Conservation (phyloP, 2,329 filamentous ascomycete species). For the Raffaelea albimanens region DNA sequence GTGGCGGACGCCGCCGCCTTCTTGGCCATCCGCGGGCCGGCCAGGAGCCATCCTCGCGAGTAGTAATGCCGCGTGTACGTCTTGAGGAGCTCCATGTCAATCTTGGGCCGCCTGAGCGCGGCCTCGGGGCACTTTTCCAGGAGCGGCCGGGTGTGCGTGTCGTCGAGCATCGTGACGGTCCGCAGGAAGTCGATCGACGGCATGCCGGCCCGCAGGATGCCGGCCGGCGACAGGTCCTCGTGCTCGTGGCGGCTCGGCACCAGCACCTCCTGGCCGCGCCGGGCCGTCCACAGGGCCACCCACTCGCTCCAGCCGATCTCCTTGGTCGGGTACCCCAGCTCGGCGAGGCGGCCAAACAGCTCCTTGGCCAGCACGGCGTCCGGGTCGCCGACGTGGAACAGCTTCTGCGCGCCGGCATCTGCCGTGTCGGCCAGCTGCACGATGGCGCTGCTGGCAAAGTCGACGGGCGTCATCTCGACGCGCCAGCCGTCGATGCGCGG, state of each 20-base stretch:
- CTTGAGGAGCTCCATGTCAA: conserved; percentile 61
- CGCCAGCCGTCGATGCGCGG: conserved; percentile 68
- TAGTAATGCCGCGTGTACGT: conserved; percentile 76
- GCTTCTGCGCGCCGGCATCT: conserved; percentile 42
- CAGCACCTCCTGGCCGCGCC: conserved; percentile 28
- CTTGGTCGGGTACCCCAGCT: conserved; percentile 63
- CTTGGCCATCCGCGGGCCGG: conserved; percentile 3
- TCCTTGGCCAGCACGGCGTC: conserved; percentile 55
- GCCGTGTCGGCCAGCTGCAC: conserved; percentile 44
- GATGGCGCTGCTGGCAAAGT: conserved; percentile 70
- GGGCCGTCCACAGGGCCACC: conserved; percentile 60
- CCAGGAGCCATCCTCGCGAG: conserved; percentile 64
- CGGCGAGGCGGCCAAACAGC: conserved; percentile 54
- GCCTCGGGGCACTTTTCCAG: conserved; percentile 33
- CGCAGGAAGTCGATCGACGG: conserved; percentile 62
- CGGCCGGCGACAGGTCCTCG: conserved; percentile 65
- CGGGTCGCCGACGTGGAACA: conserved; percentile 70
- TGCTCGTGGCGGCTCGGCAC: conserved; percentile 26
- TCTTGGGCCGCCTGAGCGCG: conserved; percentile 53
- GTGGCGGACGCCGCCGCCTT: background rate
- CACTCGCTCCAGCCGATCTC: conserved; percentile 62
- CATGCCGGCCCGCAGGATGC: conserved; percentile 74
- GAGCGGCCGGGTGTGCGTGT: conserved; percentile 55
- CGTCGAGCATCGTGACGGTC: conserved; percentile 64
- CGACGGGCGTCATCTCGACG: conserved; percentile 75